These are phyloP conservation scores for Agapanthus africanus DNA, from an alignment of 106 monocot genomes.

Conservation along the genomic window DNA sequence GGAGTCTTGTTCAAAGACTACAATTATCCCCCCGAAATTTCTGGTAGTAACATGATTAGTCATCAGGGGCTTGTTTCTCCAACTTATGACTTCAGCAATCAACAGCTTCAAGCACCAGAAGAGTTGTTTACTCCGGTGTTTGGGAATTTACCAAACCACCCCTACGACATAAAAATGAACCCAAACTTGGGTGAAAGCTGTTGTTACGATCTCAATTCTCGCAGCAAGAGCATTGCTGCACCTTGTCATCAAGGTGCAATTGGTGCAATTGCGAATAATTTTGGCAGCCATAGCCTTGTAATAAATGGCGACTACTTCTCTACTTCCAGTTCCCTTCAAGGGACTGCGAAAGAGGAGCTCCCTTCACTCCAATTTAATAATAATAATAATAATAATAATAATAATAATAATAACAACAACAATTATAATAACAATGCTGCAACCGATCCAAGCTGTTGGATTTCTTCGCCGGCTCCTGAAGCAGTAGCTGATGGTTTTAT, in stretches of 20 bases:
- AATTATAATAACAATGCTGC: too few relatives aligned
- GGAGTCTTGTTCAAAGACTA: too few relatives aligned
- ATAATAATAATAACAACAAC: too few relatives aligned
- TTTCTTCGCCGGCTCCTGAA: conserved; percentile 8
- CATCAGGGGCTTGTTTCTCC: conserved; percentile 14
- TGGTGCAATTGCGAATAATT: too few relatives aligned
- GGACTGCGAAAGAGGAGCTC: conserved; percentile 81
- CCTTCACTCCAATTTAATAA: conserved; percentile 99
- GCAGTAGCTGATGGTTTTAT: conserved; percentile 16
- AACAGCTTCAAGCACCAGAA: conserved; percentile 11
- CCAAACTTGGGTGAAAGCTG: conserved; percentile 17
- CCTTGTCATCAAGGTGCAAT: conserved; percentile 10
- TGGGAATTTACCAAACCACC: conserved; percentile 9
- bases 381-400: too few relatives aligned
- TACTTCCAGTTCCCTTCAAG: conserved; percentile 41
- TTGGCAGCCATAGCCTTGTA: conserved; percentile 54
- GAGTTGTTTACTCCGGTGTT: conserved; percentile 12
- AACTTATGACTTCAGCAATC: conserved; percentile 8
- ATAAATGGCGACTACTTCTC: conserved; percentile 61
- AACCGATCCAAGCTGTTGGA: conserved; percentile 22
- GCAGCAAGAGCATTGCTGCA: too few relatives aligned
- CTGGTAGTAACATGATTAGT: conserved; percentile 8
- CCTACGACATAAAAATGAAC: conserved; percentile 18
- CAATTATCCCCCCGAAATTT: conserved; percentile 13
- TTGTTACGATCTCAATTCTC: too few relatives aligned